Percentiles rank a stretch among this genome's conserved stretches.
Conservation (phyloP, 148 eudicot genomes). For the Vaccinium vitisidaea region DNA sequence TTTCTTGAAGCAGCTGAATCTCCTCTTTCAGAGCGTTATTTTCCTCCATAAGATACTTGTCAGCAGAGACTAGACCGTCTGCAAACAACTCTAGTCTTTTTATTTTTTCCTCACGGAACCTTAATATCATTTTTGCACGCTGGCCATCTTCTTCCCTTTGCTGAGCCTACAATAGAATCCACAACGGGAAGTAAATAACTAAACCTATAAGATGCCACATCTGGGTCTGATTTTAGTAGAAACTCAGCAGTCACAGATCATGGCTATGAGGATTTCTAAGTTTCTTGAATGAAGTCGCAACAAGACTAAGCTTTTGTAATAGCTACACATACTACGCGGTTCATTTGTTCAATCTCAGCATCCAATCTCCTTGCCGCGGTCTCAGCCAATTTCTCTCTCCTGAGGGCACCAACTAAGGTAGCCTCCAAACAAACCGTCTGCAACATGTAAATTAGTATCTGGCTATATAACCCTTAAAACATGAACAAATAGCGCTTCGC, state of each 20-base stretch:
- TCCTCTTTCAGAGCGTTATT: slow-evolving; percentile 36
- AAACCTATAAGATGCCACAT: background rate
- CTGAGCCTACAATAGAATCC: slow-evolving; percentile 35
- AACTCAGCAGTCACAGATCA: background rate
- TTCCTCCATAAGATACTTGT: slow-evolving; percentile 37
- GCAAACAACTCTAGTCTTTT: slow-evolving; percentile 31
- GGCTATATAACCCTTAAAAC: background rate
- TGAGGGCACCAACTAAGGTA: slow-evolving; percentile 38
- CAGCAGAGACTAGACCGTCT: slow-evolving; percentile 34
- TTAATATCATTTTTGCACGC: slow-evolving; percentile 33
- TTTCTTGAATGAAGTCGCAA: background rate
- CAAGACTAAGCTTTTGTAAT: background rate
- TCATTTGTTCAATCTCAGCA: slow-evolving; percentile 42
- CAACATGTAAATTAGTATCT: slow-evolving; percentile 2
- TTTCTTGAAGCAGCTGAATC: slow-evolving; percentile 37
- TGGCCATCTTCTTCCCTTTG: slow-evolving; percentile 44
- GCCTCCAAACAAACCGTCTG: slow-evolving; percentile 40
- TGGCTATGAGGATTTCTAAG: slow-evolving; percentile 4
- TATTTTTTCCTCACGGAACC: slow-evolving; percentile 31
- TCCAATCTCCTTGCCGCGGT: slow-evolving; percentile 38
- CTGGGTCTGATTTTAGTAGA: background rate
- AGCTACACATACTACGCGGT: slow-evolving; percentile 33
- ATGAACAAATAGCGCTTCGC: background rate
- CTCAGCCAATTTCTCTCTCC: slow-evolving; percentile 50
- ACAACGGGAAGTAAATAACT: background rate